Evolutionary conservation across 257 asterid genomes (phyloP).

Genomic region (Plantago major): DNA sequence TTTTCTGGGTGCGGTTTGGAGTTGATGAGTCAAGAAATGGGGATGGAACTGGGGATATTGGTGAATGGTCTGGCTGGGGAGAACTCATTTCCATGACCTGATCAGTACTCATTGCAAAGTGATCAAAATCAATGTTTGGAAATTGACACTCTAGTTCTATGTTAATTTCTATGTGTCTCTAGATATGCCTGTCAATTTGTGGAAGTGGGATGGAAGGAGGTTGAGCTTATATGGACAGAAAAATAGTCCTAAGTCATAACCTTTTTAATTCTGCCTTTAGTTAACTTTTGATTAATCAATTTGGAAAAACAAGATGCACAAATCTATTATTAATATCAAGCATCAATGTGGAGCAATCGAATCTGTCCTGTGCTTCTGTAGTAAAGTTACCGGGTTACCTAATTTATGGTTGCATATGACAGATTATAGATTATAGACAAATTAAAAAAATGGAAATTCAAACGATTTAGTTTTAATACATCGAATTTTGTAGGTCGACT

Average conservation of each 20-base stretch:
- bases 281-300: neutral
- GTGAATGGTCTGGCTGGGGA: conserved; percentile 16
- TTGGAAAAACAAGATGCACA: too few relatives aligned
- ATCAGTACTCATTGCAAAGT: conserved; percentile 19
- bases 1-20: conserved; percentile 37
- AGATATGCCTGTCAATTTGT: neutral
- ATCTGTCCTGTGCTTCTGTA: too few relatives aligned
- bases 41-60: conserved; percentile 26
- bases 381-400: too few relatives aligned
- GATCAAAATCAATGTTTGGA: neutral
- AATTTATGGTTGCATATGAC: too few relatives aligned
- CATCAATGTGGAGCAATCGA: too few relatives aligned
- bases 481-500: too few relatives aligned
- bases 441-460: too few relatives aligned
- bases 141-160: too few relatives aligned
- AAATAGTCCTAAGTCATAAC: neutral
- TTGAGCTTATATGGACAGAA: conserved; percentile 32
- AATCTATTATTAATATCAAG: too few relatives aligned
- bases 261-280: neutral
- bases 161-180: neutral
- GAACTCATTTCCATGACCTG: conserved; percentile 31
- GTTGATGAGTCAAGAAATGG: conserved; percentile 20
- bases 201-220: neutral
- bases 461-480: too few relatives aligned
- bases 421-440: too few relatives aligned